These are phyloP conservation scores for Pelargonium fulgidum DNA, from an alignment of 441 rosid genomes.

Conservation along the genomic window DNA sequence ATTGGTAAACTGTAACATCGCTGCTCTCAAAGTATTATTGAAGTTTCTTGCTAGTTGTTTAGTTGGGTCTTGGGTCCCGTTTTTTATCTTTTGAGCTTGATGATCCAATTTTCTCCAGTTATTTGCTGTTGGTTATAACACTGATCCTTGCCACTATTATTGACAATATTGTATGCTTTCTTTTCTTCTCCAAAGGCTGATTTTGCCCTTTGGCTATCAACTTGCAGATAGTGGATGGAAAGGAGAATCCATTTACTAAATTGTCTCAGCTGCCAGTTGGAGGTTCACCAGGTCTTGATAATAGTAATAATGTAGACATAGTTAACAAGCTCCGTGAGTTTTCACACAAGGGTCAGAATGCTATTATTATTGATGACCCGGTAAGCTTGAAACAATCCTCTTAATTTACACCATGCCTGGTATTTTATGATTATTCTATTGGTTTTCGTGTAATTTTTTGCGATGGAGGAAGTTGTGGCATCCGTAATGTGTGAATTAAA, in stretches of 20 bases:
- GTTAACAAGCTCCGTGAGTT: conserved; percentile 29
- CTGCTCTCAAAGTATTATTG: background rate
- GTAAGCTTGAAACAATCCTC: conserved; percentile 23
- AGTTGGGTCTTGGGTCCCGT: background rate
- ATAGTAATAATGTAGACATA: conserved; percentile 22
- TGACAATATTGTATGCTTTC: too few species aligned
- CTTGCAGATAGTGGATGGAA: too few species aligned
- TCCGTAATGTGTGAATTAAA: background rate
- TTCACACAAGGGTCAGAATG: conserved; percentile 36
- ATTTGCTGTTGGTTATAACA: too few species aligned
- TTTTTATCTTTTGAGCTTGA: too few species aligned
- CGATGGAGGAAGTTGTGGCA: background rate
- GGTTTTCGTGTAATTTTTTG: background rate
- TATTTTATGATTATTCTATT: background rate
- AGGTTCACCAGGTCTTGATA: too few species aligned
- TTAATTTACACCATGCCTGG: background rate
- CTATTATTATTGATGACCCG: conserved; percentile 43
- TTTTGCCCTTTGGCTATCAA: too few species aligned
- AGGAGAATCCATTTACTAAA: background rate
- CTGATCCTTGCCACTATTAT: too few species aligned
- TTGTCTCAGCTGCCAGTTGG: conserved; percentile 19
- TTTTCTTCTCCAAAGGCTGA: too few species aligned
- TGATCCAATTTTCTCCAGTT: too few species aligned
- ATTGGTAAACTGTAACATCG: background rate
- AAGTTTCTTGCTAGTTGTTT: background rate